Conservation (phyloP, 306 rosid genomes). For the Prunus davidiana region DNA sequence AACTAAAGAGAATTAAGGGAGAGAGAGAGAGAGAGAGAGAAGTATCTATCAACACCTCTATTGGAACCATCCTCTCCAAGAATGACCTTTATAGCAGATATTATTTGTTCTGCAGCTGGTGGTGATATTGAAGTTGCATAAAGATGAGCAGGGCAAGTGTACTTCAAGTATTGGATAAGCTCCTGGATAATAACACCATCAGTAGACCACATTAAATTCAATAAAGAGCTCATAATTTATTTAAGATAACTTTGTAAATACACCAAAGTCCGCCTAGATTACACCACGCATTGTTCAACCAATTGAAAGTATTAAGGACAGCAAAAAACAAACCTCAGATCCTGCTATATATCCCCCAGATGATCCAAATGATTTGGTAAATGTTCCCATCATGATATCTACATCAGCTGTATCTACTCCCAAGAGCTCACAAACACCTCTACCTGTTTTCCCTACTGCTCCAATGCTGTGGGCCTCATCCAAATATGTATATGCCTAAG, state of each 20-base stretch:
- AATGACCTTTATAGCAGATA: slow-evolving; percentile 70
- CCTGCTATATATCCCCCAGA: slow-evolving; percentile 95
- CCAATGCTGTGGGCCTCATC: slow-evolving; percentile 98
- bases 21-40: not conserved
- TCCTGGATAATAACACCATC: slow-evolving; percentile 40
- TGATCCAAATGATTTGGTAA: slow-evolving; percentile 93
- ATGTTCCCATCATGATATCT: slow-evolving; percentile 96
- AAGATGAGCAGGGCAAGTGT: slow-evolving; percentile 88
- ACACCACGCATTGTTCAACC: not conserved
- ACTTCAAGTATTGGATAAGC: slow-evolving; percentile 69
- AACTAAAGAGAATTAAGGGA: not conserved
- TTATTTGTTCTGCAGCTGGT: slow-evolving; percentile 88
- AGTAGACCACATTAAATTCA: slow-evolving; percentile 7
- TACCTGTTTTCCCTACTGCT: slow-evolving; percentile 82
- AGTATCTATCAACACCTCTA: slow-evolving; percentile 52
- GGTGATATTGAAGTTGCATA: slow-evolving; percentile 94
- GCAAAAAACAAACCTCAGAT: slow-evolving; percentile 55
- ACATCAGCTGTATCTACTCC: slow-evolving; percentile 83
- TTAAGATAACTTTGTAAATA: not conserved
- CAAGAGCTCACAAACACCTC: slow-evolving; percentile 77
- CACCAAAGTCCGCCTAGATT: not conserved
- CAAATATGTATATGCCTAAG: slow-evolving; percentile 73
- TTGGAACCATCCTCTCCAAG: slow-evolving; percentile 94
- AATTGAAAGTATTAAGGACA: not conserved
- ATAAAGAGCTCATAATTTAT: not conserved